Evolutionary conservation across 2,329 filamentous ascomycete species (phyloP), one percentile per base, ranked within the genome.

Genomic region (Truncatella angustata): DNA sequence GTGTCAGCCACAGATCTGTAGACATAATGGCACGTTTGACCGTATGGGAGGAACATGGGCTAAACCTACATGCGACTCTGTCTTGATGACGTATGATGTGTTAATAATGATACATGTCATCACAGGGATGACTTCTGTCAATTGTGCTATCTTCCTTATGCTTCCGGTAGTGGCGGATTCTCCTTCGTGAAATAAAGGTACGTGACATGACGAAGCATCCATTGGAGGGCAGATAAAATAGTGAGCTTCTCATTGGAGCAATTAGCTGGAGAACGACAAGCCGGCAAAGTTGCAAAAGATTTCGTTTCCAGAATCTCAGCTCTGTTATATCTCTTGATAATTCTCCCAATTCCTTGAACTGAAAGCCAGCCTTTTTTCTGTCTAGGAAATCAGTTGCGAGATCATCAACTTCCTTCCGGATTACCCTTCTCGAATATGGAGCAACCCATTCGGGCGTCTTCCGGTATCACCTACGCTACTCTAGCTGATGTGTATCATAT

Each of bases 61-160:
- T 20, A 44, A n/a, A 50, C 28, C 16, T 21, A 42, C 42, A 9
- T 52, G 54, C 18, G 54, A 7, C 18, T 32, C 43, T 10, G 21
- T 46, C n/a, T 24, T 20, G 26, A 46, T 30, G 35, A 60, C 56
- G 34, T 61, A 63, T 26, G 52, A 59, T 4, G 58, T 63, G 24
- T 56, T 58, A 30, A 62, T 35, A 39, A 61, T 55, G 53, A 56
- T 60, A 49, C 61, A 62, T 21, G 50, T 51, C 39, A 57, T 24
- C 12, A 59, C 55, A 14, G 59, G 59, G 42, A 58, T 37, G 26
- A 63, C 49, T 53, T 63, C 61, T 35, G 48, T 52, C n/a, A 62
- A 36, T 51, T 57, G 57, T 23, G 48, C 55, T 43, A 50, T 26
- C 50, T 49, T 39, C 42, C 49, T 49, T 16, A 50, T 10, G 30